Conservation (phyloP, 495 filamentous ascomycete genomes). For the Sporormia fimetaria region DNA sequence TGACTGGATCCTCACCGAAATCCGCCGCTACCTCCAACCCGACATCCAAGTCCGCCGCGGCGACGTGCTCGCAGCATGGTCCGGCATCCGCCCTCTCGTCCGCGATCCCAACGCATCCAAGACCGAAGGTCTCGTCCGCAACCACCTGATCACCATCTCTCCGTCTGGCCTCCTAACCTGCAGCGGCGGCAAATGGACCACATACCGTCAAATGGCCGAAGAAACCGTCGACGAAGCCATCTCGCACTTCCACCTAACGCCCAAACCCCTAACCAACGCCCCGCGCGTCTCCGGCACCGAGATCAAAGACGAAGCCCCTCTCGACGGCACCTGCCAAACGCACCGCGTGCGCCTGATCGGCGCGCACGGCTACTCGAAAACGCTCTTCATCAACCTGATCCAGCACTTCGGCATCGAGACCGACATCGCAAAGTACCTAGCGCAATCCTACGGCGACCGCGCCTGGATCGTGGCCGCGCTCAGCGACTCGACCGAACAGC, state of each 20-base stretch:
- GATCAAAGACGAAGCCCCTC: conserved; percentile 58
- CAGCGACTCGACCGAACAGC: conserved; percentile 64
- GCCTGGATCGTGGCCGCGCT: conserved; percentile 91
- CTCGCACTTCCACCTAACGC: conserved; percentile 57
- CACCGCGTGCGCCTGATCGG: conserved; percentile 82
- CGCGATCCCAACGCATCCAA: conserved; percentile 89
- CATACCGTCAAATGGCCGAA: conserved; percentile 97
- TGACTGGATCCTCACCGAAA: conserved; percentile 89
- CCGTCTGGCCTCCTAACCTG: conserved; percentile 79
- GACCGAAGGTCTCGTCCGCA: conserved; percentile 89
- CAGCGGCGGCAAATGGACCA: conserved; percentile 98
- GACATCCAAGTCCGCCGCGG: conserved; percentile 89
- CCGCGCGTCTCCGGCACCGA: conserved; percentile 73
- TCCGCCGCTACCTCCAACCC: conserved; percentile 78
- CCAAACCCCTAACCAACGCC: conserved; percentile 45
- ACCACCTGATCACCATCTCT: conserved; percentile 84
- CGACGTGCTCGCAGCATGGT: conserved; percentile 93
- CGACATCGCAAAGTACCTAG: conserved; percentile 85
- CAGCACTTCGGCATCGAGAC: conserved; percentile 95
- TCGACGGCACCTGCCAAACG: conserved; percentile 79
- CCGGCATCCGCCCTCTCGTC: conserved; percentile 85
- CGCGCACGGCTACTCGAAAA: conserved; percentile 89
- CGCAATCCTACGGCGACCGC: conserved; percentile 82
- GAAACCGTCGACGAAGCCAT: conserved; percentile 90
- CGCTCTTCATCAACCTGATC: conserved; percentile 95